Evolutionary conservation across 2,329 filamentous ascomycete species (phyloP).

Genomic region (Dendryphion nanum): DNA sequence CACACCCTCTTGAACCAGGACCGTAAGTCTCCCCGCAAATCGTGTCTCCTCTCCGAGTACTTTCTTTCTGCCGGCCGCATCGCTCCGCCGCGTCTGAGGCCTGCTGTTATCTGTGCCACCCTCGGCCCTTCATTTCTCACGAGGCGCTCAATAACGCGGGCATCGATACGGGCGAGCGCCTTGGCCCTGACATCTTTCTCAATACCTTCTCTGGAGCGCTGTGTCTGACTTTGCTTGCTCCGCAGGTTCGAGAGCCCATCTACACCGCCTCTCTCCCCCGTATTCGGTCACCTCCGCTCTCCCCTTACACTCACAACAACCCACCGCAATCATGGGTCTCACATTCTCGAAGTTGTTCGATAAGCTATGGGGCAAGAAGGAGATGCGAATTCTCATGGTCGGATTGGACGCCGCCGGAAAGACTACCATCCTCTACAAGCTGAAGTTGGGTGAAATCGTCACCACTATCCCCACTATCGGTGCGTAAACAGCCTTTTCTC

Average conservation of each 20-base stretch:
- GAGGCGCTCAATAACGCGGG: constrained; percentile 23
- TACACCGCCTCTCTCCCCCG: constrained; percentile 28
- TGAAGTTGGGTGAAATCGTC: constrained; percentile 97
- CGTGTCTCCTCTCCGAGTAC: constrained; percentile 8
- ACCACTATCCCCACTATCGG: constrained; percentile 96
- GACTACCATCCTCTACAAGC: constrained; percentile 95
- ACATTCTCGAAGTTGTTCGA: constrained; percentile 95
- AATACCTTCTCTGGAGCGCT: constrained; percentile 6
- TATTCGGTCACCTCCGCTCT: constrained; percentile 17
- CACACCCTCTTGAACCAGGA: constrained; percentile 34
- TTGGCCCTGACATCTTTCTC: constrained; percentile 3
- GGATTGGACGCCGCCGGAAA: constrained; percentile 97
- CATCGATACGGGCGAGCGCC: constrained; percentile 12
- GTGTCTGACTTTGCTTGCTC: constrained; percentile 12
- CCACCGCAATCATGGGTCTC: constrained; percentile 78
- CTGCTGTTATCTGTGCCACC: constrained; percentile 16
- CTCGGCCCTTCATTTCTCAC: constrained; percentile 24
- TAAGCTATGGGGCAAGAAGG: constrained; percentile 98
- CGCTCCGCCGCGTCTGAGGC: constrained; percentile 3
- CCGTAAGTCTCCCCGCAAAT: constrained; percentile 30
- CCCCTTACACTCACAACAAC: constrained; percentile 17
- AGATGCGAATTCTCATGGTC: constrained; percentile 98
- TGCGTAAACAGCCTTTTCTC: constrained; percentile 30
- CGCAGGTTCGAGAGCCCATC: constrained; percentile 39
- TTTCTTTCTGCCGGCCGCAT: constrained; percentile 11